Percentiles rank a stretch among this genome's conserved stretches.
Conservation (phyloP, 2,329 filamentous ascomycete genomes). For the Penicillium sp. region DNA sequence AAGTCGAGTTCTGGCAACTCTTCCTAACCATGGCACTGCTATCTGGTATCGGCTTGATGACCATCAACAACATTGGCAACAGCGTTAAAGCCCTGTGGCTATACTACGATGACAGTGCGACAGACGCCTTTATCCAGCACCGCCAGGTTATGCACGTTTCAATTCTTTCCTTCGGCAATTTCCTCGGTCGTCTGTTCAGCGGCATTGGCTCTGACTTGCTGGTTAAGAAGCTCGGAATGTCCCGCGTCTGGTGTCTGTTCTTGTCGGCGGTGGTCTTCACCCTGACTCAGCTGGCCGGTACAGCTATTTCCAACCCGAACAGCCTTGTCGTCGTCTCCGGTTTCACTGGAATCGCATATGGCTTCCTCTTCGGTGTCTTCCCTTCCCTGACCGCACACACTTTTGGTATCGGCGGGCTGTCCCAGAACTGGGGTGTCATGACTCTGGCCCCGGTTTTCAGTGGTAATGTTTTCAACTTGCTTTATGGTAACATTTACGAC, state of each 20-base stretch:
- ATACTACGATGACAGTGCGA: constrained; percentile 70
- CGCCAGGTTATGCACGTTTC: constrained; percentile 90
- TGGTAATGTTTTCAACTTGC: constrained; percentile 87
- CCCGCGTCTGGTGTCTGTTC: constrained; percentile 87
- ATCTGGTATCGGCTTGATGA: constrained; percentile 93
- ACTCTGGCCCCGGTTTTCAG: constrained; percentile 82
- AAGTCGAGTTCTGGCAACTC: constrained; percentile 82
- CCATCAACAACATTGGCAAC: constrained; percentile 98
- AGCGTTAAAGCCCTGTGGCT: constrained; percentile 83
- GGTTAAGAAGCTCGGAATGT: constrained; percentile 73
- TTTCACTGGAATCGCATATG: constrained; percentile 83
- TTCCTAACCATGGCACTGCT: constrained; percentile 86
- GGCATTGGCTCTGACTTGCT: constrained; percentile 89
- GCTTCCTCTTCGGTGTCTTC: constrained; percentile 89
- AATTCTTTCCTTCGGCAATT: constrained; percentile 85
- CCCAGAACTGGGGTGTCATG: constrained; percentile 96
- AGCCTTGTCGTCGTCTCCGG: constrained; percentile 73
- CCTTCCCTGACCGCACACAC: constrained; percentile 84
- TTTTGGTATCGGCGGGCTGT: constrained; percentile 84
- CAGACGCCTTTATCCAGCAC: constrained; percentile 70
- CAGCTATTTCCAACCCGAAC: constrained; percentile 72
- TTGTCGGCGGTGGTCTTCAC: constrained; percentile 73
- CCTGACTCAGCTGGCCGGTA: constrained; percentile 70
- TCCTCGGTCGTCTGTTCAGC: constrained; percentile 72
- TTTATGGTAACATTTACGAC: constrained; percentile 84